Conservation (phyloP, 768 basidiomycete species). For the Fomitopsis serialis region DNA sequence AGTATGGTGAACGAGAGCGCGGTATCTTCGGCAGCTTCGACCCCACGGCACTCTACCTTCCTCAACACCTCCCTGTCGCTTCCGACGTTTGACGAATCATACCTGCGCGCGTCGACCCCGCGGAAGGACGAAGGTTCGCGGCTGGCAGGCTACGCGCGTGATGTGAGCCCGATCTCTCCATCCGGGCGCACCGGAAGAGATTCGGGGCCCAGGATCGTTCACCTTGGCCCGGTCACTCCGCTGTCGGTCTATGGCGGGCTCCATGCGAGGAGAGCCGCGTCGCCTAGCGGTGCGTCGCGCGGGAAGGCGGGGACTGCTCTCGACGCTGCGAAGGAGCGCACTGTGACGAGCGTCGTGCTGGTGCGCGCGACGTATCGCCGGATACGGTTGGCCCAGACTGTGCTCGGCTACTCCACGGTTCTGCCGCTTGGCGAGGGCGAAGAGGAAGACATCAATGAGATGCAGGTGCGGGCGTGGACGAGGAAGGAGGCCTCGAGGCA, state of each 20-base stretch:
- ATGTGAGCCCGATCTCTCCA: constrained; percentile 29
- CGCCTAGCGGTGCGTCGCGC: neutral
- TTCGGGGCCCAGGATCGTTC: constrained; percentile 47
- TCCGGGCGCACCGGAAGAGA: constrained; percentile 30
- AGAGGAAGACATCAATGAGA: constrained; percentile 15
- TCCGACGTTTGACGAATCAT: constrained; percentile 16
- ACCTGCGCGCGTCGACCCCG: constrained; percentile 13
- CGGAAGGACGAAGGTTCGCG: constrained; percentile 18
- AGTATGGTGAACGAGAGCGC: constrained; percentile 30
- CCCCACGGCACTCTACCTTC: constrained; percentile 40
- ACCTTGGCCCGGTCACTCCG: constrained; percentile 47
- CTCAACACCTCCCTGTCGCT: constrained; percentile 22
- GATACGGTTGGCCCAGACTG: constrained; percentile 55
- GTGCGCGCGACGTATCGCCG: constrained; percentile 54
- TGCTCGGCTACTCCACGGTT: constrained; percentile 57
- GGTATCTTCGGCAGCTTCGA: constrained; percentile 25
- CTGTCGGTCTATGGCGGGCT: neutral
- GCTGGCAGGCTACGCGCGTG: constrained; percentile 38
- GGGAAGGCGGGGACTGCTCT: constrained; percentile 10
- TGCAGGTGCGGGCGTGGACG: constrained; percentile 42
- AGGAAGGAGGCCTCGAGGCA: constrained; percentile 45
- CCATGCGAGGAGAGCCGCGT: neutral
- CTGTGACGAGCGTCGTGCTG: constrained; percentile 46
- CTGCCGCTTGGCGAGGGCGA: constrained; percentile 35
- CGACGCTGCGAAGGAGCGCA: constrained; percentile 30